phyloP scores from a whole-genome alignment of 164 flowering plant species.

The Umbilicus rupestris region DNA sequence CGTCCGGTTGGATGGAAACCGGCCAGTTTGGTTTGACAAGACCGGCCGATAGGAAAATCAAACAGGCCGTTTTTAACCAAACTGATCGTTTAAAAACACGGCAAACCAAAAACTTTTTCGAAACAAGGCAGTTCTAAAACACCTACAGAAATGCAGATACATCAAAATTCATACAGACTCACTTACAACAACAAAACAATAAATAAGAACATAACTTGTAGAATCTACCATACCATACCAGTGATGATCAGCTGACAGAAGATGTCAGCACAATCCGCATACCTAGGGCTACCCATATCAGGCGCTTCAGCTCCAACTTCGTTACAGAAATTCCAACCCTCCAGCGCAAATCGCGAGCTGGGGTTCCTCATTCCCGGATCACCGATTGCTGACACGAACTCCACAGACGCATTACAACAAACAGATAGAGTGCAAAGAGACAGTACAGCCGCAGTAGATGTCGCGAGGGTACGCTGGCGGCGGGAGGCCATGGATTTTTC shows the following conservation, averaged over 20 bases:
- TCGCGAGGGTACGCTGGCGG: background rate
- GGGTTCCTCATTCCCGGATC: constrained; percentile 56
- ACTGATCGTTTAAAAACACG: too few species aligned
- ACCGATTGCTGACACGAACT: constrained; percentile 39
- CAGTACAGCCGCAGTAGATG: background rate
- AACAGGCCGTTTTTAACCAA: too few species aligned
- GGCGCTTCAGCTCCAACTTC: constrained; percentile 58
- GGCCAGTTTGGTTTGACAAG: too few species aligned
- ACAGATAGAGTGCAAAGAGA: background rate
- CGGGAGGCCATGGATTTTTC: background rate
- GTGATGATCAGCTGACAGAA: constrained; percentile 13
- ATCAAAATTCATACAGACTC: background rate
- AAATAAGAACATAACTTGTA: background rate
- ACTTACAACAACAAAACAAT: background rate
- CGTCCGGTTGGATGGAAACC: too few species aligned
- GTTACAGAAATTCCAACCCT: constrained; percentile 65
- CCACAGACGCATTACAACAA: constrained; percentile 4
- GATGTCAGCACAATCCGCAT: constrained; percentile 58
- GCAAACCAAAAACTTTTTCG: too few species aligned
- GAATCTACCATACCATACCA: constrained; percentile 13
- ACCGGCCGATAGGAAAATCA: too few species aligned
- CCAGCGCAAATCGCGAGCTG: constrained; percentile 42
- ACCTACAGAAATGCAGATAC: too few species aligned
- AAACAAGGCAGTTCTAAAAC: too few species aligned
- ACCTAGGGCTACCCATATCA: constrained; percentile 54